Evolutionary conservation across 2,329 filamentous ascomycete species (phyloP).

Genomic region (Colletotrichum tamarilloi): DNA sequence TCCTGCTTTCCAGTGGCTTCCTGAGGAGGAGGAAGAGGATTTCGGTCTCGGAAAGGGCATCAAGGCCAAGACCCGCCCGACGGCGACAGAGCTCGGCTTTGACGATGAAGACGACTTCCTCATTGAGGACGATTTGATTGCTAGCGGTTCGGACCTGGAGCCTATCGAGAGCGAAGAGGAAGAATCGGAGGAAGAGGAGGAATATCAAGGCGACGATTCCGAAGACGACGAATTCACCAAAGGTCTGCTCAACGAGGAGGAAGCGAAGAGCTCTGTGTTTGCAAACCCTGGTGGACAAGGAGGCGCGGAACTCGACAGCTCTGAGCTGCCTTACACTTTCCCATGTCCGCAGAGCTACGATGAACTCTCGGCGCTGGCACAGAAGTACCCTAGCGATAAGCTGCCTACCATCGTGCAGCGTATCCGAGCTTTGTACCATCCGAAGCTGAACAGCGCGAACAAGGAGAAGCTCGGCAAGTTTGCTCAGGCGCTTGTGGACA

Average conservation of each 20-base stretch:
- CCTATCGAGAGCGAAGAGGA: constrained; percentile 64
- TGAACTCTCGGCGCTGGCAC: constrained; percentile 76
- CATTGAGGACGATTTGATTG: constrained; percentile 88
- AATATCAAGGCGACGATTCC: constrained; percentile 50
- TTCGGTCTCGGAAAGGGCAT: constrained; percentile 72
- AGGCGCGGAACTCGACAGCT: constrained; percentile 58
- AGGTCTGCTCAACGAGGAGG: constrained; percentile 71
- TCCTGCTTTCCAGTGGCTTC: constrained; percentile 44
- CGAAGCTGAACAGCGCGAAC: constrained; percentile 85
- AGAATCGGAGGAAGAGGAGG: constrained; percentile 56
- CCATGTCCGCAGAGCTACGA: constrained; percentile 82
- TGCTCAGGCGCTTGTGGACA: constrained; percentile 72
- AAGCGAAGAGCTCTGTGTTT: constrained; percentile 65
- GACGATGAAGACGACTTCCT: constrained; percentile 96
- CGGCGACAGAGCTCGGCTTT: constrained; percentile 74
- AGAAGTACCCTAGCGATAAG: constrained; percentile 70
- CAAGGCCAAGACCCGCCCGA: constrained; percentile 61
- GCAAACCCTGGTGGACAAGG: constrained; percentile 44
- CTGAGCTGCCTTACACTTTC: constrained; percentile 80
- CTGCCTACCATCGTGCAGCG: constrained; percentile 85
- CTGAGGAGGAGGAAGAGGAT: constrained; percentile 60
- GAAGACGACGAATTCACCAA: constrained; percentile 79
- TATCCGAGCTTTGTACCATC: constrained; percentile 92
- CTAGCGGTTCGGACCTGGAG: constrained; percentile 80
- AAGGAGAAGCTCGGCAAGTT: constrained; percentile 83